phyloP scores from a whole-genome alignment of 108 stramenopile genomes.

The Pseudonitzschia pungens region DNA sequence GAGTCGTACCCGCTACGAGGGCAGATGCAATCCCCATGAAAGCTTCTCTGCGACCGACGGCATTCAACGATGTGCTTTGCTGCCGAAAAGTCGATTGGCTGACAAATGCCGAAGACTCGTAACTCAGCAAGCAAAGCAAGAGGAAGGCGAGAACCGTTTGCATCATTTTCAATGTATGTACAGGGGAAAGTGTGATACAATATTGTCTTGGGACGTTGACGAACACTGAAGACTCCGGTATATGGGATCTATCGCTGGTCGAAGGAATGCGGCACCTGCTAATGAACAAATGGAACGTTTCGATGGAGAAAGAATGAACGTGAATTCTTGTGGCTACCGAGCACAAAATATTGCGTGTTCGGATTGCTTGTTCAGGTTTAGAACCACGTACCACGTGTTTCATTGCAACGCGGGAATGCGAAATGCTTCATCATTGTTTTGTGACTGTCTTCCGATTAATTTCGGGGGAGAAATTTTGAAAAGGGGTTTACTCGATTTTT shows the following conservation, averaged over 20 bases:
- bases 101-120: conserved; percentile 9
- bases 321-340: neutral
- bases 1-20: conserved; percentile 4
- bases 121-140: conserved; percentile 8
- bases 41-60: conserved; percentile 19
- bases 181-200: neutral
- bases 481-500: neutral
- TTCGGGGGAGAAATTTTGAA: neutral
- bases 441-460: neutral
- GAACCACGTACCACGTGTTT: neutral
- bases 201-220: neutral
- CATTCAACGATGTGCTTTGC: neutral
- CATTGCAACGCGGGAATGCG: neutral
- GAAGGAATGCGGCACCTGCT: neutral
- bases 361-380: neutral
- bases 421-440: neutral
- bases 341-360: neutral
- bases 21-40: conserved; percentile 22
- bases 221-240: neutral
- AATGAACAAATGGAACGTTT: neutral
- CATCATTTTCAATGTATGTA: conserved; percentile 8
- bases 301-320: neutral
- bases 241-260: no score
- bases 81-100: neutral
- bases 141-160: neutral